Percentiles rank a stretch among this genome's conserved stretches.
phyloP scores from a whole-genome alignment of 78 protist genomes.

The Paratrimastix pyriformis region DNA sequence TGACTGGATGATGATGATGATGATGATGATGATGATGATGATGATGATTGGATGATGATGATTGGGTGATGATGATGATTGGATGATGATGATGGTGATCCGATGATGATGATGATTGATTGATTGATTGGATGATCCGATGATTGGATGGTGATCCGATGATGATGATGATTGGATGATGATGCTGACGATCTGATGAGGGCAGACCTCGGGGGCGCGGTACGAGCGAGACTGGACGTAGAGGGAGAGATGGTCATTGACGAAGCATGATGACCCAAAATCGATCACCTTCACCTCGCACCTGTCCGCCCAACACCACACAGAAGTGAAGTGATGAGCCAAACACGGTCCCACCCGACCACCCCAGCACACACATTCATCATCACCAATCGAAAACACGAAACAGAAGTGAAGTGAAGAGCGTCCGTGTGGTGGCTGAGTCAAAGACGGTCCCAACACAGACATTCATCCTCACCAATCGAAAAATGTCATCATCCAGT shows the following conservation, averaged over 20 bases:
- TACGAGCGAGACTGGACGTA: slow-evolving; percentile 61
- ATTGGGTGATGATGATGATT: too few species aligned
- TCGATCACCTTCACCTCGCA: slow-evolving; percentile 61
- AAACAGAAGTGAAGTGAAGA: background rate
- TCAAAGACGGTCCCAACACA: background rate
- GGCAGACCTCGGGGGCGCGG: slow-evolving; percentile 61
- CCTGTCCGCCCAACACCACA: background rate
- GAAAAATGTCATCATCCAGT: background rate
- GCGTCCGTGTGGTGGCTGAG: background rate
- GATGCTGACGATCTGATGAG: background rate
- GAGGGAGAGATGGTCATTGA: slow-evolving; percentile 38
- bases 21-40: too few species aligned
- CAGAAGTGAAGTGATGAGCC: background rate
- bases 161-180: background rate
- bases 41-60: too few species aligned
- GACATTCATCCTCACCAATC: background rate
- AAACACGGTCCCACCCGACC: too few species aligned
- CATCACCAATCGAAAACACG: background rate
- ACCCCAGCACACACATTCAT: too few species aligned
- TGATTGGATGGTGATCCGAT: too few species aligned
- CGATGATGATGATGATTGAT: too few species aligned
- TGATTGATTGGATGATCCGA: too few species aligned
- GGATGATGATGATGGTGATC: too few species aligned
- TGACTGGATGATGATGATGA: too few species aligned
- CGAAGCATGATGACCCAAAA: slow-evolving; percentile 57